A percentile compares a stretch with the other conserved stretches of the same genome.
phyloP scores from a whole-genome alignment of 2,329 filamentous ascomycete species.

The Penicillium frequentans region DNA sequence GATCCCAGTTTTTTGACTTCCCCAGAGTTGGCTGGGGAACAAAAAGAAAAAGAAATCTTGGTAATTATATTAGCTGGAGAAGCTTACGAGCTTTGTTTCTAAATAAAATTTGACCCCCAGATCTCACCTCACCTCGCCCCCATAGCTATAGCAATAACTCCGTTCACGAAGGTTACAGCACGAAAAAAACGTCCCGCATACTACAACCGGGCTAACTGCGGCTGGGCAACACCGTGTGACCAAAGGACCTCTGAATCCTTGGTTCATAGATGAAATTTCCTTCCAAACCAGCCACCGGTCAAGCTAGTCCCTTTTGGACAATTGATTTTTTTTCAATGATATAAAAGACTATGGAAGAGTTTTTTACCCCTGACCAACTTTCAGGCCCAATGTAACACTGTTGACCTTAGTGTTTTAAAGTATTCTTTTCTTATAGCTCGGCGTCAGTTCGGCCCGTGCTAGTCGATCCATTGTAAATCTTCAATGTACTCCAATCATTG shows the following conservation, averaged over 20 bases:
- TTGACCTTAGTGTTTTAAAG: not conserved
- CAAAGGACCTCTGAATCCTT: not conserved
- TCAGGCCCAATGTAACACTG: not conserved
- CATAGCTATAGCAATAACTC: not conserved
- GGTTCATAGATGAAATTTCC: not conserved
- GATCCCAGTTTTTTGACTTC: slow-evolving; percentile 5
- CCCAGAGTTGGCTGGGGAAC: slow-evolving; percentile 1
- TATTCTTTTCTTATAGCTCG: not conserved
- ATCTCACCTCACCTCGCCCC: not conserved
- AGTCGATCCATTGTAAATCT: not conserved
- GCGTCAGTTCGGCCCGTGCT: not conserved
- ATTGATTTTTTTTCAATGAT: not conserved
- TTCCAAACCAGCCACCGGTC: not conserved
- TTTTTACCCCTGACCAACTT: slow-evolving; percentile 1
- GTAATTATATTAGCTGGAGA: not conserved
- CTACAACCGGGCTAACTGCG: not conserved
- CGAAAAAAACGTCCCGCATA: not conserved
- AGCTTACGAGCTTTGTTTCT: not conserved
- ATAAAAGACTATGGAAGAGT: not conserved
- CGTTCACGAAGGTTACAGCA: not conserved
- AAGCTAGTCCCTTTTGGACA: not conserved
- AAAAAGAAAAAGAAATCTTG: not conserved
- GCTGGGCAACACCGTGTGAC: slow-evolving; percentile 1
- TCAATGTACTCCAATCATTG: not conserved
- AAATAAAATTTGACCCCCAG: not conserved